These are phyloP conservation scores for Pichia sp. DNA, from an alignment of 1,139 yeast species.

Conservation along the genomic window DNA sequence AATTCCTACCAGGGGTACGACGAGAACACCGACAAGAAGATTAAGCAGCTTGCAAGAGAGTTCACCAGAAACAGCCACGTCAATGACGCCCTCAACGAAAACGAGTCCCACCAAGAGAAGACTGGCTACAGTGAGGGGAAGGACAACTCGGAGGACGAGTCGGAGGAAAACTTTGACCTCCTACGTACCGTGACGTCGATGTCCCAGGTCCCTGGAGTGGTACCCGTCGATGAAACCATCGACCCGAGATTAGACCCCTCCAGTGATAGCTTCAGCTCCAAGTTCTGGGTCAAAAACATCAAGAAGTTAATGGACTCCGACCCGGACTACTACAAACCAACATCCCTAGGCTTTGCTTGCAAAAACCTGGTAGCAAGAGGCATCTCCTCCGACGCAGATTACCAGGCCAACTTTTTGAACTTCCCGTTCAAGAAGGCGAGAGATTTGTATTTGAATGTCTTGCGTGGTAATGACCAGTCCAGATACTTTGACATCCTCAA, in stretches of 20 bases:
- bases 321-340: constrained; percentile 60
- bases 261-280: constrained; percentile 55
- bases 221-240: constrained; percentile 31
- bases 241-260: constrained; percentile 54
- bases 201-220: constrained; percentile 51
- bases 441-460: constrained; percentile 17
- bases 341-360: constrained; percentile 66
- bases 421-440: constrained; percentile 27
- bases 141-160: constrained; percentile 3
- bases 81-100: background rate
- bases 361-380: constrained; percentile 70
- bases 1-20: constrained; percentile 40
- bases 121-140: background rate
- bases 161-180: constrained; percentile 18
- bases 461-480: constrained; percentile 22
- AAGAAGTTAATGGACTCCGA: constrained; percentile 52
- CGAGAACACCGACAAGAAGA: constrained; percentile 30
- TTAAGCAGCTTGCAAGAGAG: constrained; percentile 62
- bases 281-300: constrained; percentile 72
- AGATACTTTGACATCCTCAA: constrained; percentile 53
- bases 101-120: background rate
- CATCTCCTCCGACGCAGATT: constrained; percentile 72
- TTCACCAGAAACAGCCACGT: constrained; percentile 33
- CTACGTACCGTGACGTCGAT: constrained; percentile 42
- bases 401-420: constrained; percentile 69